These are phyloP conservation scores for Dendrobium catenatum DNA, from an alignment of 106 monocot species.

Conservation along the genomic window DNA sequence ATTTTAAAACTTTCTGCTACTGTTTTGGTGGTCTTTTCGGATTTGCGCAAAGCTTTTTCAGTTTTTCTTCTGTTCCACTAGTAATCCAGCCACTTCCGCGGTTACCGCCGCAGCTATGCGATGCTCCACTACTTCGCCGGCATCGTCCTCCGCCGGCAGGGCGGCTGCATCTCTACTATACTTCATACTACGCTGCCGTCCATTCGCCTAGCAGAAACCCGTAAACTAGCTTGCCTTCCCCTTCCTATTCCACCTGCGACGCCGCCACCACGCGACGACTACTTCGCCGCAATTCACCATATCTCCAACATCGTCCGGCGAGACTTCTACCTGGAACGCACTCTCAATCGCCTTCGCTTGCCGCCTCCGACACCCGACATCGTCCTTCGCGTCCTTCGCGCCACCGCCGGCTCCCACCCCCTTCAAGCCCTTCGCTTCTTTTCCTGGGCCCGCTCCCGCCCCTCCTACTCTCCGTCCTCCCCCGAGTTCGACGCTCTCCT, in stretches of 20 bases:
- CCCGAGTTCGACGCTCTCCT: constrained; percentile 65
- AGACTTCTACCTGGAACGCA: constrained; percentile 92
- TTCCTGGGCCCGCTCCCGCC: constrained; percentile 50
- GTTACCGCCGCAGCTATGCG: background rate
- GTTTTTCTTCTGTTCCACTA: too few relatives aligned
- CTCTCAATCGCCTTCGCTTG: constrained; percentile 67
- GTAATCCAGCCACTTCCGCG: too few relatives aligned
- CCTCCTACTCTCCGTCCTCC: constrained; percentile 50
- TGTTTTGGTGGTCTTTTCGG: too few relatives aligned
- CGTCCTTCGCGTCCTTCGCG: constrained; percentile 77
- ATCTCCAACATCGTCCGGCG: constrained; percentile 70
- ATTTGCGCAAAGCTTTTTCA: too few relatives aligned
- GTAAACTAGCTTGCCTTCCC: background rate
- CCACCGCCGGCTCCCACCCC: constrained; percentile 46
- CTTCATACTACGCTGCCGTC: background rate
- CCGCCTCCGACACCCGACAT: constrained; percentile 57
- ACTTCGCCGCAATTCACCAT: constrained; percentile 81
- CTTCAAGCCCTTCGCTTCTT: constrained; percentile 76
- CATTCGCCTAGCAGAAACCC: background rate
- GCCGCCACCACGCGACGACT: constrained; percentile 44
- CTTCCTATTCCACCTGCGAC: background rate
- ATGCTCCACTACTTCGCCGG: background rate
- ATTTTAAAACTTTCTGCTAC: too few relatives aligned
- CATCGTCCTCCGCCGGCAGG: background rate
- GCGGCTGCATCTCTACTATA: background rate